Evolutionary conservation across 352 stramenopile genomes (phyloP), one percentile per base, ranked within the genome.

Genomic region (Phytophthora pisi): DNA sequence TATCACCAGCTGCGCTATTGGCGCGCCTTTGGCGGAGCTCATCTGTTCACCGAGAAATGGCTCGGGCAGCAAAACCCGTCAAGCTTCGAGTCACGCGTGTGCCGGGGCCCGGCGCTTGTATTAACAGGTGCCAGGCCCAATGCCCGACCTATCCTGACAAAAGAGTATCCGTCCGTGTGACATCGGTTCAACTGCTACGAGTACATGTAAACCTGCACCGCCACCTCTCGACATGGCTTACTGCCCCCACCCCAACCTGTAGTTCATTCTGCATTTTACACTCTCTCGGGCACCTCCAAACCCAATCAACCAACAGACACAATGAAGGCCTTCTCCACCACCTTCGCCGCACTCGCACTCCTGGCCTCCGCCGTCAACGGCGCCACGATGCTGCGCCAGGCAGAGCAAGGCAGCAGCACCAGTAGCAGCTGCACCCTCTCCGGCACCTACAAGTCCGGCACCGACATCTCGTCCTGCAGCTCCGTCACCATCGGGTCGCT

Each of bases 111-210:
- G 38, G 38, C 38, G 38, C 38, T 45, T 45, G 13, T 45, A 45
- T 45, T 45, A 45, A 45, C 38, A 45, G 38, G 36, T 43, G 36
- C 36, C 36, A n/a, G 36, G 13, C 0, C 38, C 3, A 30, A 45
- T 45, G 38, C 38, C 38, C 38, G 15, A 45, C 38, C 38, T 45
- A 45, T 45, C 38, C 38, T 18, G 38, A 6, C 13, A 45, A 45
- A 45, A 45, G 38, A 40, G 38, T 45, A 45, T 45, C 38, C 38
- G 38, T 45, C 38, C 38, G 38, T 45, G 38, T 45, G 38, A 45
- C 38, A 45, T 45, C 38, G 15, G 13, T 45, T 18, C 11, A 45
- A 18, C 13, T 45, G 38, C 38, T 45, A 20, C 5, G n/a, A 40
- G 34, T 40, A 40, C 10, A 40, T 40, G 34, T 16, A 40, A 11